Evolutionary conservation across 495 filamentous ascomycete species (phyloP).

Genomic region (Podospora australis): DNA sequence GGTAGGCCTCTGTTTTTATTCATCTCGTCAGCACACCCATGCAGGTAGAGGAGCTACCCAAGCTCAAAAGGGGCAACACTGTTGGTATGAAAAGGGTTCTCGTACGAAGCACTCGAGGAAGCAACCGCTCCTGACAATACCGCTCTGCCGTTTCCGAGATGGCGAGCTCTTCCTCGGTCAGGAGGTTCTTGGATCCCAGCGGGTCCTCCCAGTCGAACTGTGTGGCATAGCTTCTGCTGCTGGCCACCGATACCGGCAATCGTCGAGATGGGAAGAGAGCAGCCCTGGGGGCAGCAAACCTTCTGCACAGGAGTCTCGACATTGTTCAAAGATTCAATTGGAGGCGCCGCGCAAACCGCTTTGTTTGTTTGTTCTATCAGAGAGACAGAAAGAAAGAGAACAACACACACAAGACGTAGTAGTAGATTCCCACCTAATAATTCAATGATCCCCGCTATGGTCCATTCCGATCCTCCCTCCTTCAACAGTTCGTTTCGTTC

Average conservation of each 20-base stretch:
- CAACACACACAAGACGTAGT: too few species aligned
- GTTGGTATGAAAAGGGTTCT: too few species aligned
- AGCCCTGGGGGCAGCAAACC: constrained; percentile 7
- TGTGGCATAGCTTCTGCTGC: constrained; percentile 17
- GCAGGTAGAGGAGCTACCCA: neutral
- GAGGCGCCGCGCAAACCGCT: neutral
- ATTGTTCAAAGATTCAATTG: constrained; percentile 17
- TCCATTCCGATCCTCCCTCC: too few species aligned
- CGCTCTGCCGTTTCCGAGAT: constrained; percentile 81
- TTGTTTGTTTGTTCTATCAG: too few species aligned
- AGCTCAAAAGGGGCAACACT: too few species aligned
- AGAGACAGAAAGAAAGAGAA: too few species aligned
- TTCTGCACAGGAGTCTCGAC: constrained; percentile 20
- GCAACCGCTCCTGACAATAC: constrained; percentile 86
- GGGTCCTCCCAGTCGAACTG: constrained; percentile 92
- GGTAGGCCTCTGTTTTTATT: constrained; percentile 70
- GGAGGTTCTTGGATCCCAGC: constrained; percentile 60
- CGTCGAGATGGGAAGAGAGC: too few species aligned
- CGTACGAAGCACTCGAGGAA: constrained; percentile 83
- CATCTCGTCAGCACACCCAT: constrained; percentile 10
- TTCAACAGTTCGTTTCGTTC: too few species aligned
- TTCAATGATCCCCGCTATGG: too few species aligned
- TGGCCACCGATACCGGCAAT: too few species aligned
- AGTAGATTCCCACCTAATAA: too few species aligned
- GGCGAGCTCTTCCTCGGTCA: constrained; percentile 84